phyloP scores from a whole-genome alignment of 768 basidiomycete genomes.

The Russula emetica region DNA sequence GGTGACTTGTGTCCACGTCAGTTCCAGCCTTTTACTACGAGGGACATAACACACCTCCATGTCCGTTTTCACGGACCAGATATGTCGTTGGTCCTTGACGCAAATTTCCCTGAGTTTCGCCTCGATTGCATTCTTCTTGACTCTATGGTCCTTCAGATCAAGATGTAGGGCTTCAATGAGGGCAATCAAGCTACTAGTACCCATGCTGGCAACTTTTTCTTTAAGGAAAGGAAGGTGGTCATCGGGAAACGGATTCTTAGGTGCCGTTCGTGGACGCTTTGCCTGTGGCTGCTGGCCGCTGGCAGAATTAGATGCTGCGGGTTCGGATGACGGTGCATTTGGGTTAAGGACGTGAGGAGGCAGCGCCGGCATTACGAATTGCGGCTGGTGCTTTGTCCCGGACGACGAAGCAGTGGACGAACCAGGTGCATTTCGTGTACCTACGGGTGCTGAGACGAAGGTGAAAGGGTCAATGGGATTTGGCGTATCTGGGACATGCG shows the following conservation, averaged over 20 bases:
- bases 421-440: conserved; percentile 37
- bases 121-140: conserved; percentile 83
- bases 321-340: conserved; percentile 11
- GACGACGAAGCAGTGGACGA: conserved; percentile 26
- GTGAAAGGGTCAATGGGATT: conserved; percentile 75
- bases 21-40: neutral
- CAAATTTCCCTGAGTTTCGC: conserved; percentile 73
- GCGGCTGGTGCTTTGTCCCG: conserved; percentile 30
- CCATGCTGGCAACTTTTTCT: conserved; percentile 56
- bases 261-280: conserved; percentile 29
- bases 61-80: conserved; percentile 64
- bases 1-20: conserved; percentile 11
- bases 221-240: conserved; percentile 56
- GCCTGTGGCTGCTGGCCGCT: conserved; percentile 26
- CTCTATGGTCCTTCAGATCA: conserved; percentile 60
- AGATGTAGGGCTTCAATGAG: conserved; percentile 72
- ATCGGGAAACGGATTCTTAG: conserved; percentile 68
- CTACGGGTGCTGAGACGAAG: conserved; percentile 51
- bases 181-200: conserved; percentile 57
- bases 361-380: conserved; percentile 44
- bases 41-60: conserved; percentile 14
- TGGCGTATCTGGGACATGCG: conserved; percentile 52
- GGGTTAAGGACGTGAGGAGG: conserved; percentile 30
- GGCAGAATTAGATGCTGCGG: conserved; percentile 24
- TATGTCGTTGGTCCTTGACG: conserved; percentile 66